A percentile compares a stretch with the other conserved stretches of the same genome.
These are phyloP conservation scores for Choanephora cucurbitarum DNA, from an alignment of 371 early-diverging fungal species.

Conservation along the genomic window DNA sequence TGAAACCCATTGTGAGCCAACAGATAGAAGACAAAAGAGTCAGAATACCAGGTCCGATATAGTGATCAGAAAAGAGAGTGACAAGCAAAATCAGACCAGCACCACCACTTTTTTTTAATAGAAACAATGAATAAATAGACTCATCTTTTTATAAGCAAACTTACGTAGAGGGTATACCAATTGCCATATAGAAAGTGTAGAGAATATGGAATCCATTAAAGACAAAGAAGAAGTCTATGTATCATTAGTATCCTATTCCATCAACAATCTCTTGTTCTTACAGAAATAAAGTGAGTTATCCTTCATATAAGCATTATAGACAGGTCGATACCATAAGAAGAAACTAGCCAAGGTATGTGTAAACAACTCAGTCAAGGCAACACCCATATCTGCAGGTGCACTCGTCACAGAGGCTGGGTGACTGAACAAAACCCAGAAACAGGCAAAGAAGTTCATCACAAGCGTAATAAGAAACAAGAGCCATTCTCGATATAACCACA, in stretches of 20 bases:
- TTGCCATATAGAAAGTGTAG: conserved; percentile 81
- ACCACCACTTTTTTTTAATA: conserved; percentile 59
- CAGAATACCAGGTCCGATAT: conserved; percentile 68
- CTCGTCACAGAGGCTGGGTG: conserved; percentile 67
- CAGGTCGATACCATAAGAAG: conserved; percentile 88
- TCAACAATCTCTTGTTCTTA: conserved; percentile 26
- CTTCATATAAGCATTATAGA: conserved; percentile 89
- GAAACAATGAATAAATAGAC: too few relatives aligned
- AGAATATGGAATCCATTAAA: conserved; percentile 87
- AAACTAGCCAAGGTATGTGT: conserved; percentile 79
- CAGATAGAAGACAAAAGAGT: conserved; percentile 69
- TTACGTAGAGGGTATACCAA: conserved; percentile 79
- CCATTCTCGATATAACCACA: conserved; percentile 78
- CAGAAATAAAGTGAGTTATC: conserved; percentile 86
- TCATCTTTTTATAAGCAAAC: conserved; percentile 14
- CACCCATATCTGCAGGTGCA: conserved; percentile 77
- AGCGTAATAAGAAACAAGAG: conserved; percentile 72
- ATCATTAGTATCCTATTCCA: not conserved
- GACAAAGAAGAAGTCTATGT: conserved; percentile 75
- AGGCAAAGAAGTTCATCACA: conserved; percentile 77
- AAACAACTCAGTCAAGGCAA: conserved; percentile 76
- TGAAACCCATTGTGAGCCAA: conserved; percentile 64
- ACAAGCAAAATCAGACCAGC: conserved; percentile 83
- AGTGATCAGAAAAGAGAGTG: conserved; percentile 67
- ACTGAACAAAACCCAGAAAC: conserved; percentile 70